Evolutionary conservation across 441 rosid genomes (phyloP), one percentile per base, ranked within the genome.

Genomic region (Brassica hybrid): DNA sequence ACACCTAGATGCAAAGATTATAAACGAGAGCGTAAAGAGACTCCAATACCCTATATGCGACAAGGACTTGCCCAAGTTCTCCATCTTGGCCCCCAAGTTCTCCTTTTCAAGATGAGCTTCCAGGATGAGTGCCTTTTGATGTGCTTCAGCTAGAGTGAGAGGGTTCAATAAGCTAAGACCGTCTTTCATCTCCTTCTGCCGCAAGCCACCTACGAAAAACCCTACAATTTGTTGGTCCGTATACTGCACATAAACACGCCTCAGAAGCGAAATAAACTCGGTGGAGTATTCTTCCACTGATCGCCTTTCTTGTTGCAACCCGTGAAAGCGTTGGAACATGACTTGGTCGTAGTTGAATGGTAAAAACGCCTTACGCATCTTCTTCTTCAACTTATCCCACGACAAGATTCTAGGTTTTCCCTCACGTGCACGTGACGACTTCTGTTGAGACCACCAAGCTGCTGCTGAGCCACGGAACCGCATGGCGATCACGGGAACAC

Each of bases 381-480:
- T 48, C 16, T 48, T 48, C 54, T 48, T 48, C 16, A 48, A 48
- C 16, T 48, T 48, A 48, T 48, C 54, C 54, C 54, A 48, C 16
- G 54, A 48, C 54, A 48, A 48, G 16, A 48, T 48, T 48, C 54
- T 48, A n/a, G 54, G 54, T 48, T 48, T 48, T n/a, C 54, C 54
- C 17, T 5, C 54, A 48, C 16, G 17, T n/a, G 54, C 54, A n/a
- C 54, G 54, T 48, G 54, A 13, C 7, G 54, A 48, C 4, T 48
- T 48, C n/a, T 48, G 54, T 13, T 5, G 54, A 7, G 54, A 48
- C 54, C 54, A 48, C 54, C 54, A 48, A 48, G 54, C 54, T 48
- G 54, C 54, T 48, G 54, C 54, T 48, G 54, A 48, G 54, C 54
- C 16, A n/a, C 54, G 54, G 54, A 48, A 48, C 54, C 54, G 54